Evolutionary conservation across 2,329 filamentous ascomycete genomes (phyloP), one percentile per base, ranked within the genome.

Genomic region (Aspergillus persii): DNA sequence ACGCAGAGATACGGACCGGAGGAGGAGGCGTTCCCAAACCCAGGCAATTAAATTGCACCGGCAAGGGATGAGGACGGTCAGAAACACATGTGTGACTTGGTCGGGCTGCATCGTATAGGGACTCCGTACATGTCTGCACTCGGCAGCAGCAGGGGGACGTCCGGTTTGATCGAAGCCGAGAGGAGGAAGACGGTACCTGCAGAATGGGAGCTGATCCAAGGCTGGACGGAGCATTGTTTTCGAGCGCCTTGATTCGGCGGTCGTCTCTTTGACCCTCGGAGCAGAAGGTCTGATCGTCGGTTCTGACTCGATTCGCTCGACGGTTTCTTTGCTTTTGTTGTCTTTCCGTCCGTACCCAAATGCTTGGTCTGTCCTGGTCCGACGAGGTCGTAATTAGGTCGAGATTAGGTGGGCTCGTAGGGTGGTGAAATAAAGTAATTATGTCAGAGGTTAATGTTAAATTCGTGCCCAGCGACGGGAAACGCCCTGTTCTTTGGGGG

Each of bases 61-160:
- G 7, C 12, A 30, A 56, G 27, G 44, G 51, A 30, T 48, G 27
- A 18, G 12, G 47, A 33, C 23, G n/a, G 23, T 30, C 18, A 46
- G 51, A 50, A 36, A 54, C 52, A 54, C 46, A 52, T 56, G 59
- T 59, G 53, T 56, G 39, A 61, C 59, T 59, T 50, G 48, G 48
- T n/a, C 47, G 53, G 44, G 50, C 29, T 56, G 31, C 11, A 33
- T 56, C 44, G 23, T 49, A 31, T 54, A 41, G 31, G 18, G 2
- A 23, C 18, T 23, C 18, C 2, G 18, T 23, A 23, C 18, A 39
- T 41, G 26, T 48, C 49, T 59, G 57, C 18, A 23, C 18, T 23
- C 18, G 18, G 18, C 53, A 56, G 41, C 49, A 56, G 56, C 56
- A 59, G 50, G 59, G 59, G 26, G 23, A 33, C 49, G 27, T 57